Evolutionary conservation across 306 rosid species (phyloP).

Genomic region (Comarum palustre): DNA sequence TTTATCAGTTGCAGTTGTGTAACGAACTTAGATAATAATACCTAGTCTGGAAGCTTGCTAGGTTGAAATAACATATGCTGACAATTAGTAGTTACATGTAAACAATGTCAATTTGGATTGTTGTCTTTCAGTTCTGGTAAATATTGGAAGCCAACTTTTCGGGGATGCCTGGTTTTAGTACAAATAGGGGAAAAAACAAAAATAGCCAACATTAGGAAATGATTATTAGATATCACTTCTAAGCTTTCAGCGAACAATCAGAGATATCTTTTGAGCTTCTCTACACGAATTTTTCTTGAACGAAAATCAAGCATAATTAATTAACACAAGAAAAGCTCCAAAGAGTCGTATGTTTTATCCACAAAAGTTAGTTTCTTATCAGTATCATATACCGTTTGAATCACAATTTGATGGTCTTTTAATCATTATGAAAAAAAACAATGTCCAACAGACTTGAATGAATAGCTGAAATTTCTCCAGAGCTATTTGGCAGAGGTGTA

Average conservation of each 20-base stretch:
- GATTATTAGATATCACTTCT: too few relatives aligned
- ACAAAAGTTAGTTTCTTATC: background rate
- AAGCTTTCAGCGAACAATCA: too few relatives aligned
- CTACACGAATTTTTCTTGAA: too few relatives aligned
- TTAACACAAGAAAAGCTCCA: background rate
- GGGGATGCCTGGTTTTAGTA: background rate
- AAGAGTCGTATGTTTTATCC: background rate
- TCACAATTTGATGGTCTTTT: background rate
- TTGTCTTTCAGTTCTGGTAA: background rate
- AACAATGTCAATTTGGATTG: background rate
- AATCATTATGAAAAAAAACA: background rate
- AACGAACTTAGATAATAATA: background rate
- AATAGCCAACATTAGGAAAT: too few relatives aligned
- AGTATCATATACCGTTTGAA: background rate
- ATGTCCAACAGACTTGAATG: background rate
- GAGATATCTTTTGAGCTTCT: too few relatives aligned
- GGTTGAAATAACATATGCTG: background rate
- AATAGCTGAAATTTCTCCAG: background rate
- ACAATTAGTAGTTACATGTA: background rate
- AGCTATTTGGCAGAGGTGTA: background rate
- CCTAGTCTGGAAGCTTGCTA: background rate
- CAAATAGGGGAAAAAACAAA: too few relatives aligned
- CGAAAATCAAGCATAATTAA: too few relatives aligned
- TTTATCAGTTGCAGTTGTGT: background rate
- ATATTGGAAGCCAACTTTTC: background rate